Evolutionary conservation across 2,329 filamentous ascomycete species (phyloP).

Genomic region (Phaeosphaeriaceae sp.): DNA sequence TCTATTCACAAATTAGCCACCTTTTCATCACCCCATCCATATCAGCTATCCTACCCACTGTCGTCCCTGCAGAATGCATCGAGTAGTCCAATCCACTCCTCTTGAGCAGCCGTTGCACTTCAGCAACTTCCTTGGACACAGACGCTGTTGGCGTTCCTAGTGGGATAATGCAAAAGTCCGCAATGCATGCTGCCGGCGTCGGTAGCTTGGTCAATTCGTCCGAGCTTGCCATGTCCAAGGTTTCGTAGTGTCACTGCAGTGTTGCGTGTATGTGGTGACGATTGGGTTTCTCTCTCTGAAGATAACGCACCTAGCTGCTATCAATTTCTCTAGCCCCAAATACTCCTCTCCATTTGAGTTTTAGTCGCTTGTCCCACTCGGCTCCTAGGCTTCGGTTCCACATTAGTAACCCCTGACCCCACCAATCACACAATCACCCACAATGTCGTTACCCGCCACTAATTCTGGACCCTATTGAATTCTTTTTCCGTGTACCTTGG

Average conservation of each 20-base stretch:
- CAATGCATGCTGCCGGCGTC: slow-evolving; percentile 78
- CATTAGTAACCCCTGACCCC: background rate
- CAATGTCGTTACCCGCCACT: background rate
- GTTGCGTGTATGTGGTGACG: too few species aligned
- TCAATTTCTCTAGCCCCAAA: too few species aligned
- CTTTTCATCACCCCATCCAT: too few species aligned
- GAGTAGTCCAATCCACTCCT: slow-evolving; percentile 80
- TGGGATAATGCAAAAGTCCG: slow-evolving; percentile 91
- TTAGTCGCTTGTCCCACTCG: too few species aligned
- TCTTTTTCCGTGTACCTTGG: too few species aligned
- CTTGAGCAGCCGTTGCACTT: slow-evolving; percentile 84
- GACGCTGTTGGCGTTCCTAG: slow-evolving; percentile 63
- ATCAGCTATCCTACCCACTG: slow-evolving; percentile 70
- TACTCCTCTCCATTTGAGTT: too few species aligned
- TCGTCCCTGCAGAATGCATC: slow-evolving; percentile 95
- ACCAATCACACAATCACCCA: background rate
- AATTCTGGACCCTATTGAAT: background rate
- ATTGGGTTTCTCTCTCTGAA: too few species aligned
- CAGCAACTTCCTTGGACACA: slow-evolving; percentile 74
- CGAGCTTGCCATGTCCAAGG: slow-evolving; percentile 23
- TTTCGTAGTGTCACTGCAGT: background rate
- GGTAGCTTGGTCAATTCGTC: slow-evolving; percentile 27
- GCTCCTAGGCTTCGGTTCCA: background rate
- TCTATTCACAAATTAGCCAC: slow-evolving; percentile 59
- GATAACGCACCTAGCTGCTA: too few species aligned